Evolutionary conservation across 331 rosid genomes (phyloP).

Genomic region (Stylosanthes scabra): DNA sequence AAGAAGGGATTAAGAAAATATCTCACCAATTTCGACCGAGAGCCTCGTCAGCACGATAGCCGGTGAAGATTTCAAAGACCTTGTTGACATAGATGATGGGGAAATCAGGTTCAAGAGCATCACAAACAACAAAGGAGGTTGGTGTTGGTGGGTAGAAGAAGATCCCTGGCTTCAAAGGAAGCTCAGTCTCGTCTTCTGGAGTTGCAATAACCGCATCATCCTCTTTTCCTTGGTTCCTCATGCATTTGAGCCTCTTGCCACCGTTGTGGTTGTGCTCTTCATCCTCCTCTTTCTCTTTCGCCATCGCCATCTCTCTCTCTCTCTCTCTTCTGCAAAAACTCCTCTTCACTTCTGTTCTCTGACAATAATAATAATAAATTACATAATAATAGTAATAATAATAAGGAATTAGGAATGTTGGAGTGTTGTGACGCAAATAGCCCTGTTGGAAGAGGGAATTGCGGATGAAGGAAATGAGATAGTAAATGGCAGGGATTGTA

Average conservation of each 20-base stretch:
- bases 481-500: neutral
- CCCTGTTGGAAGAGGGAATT: neutral
- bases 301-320: slow-evolving; percentile 55
- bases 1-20: neutral
- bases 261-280: slow-evolving; percentile 47
- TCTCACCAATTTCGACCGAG: slow-evolving; percentile 92
- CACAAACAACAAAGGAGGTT: slow-evolving; percentile 87
- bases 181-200: slow-evolving; percentile 53
- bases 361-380: slow-evolving; percentile 13
- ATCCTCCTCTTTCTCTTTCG: slow-evolving; percentile 54
- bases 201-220: slow-evolving; percentile 10
- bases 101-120: slow-evolving; percentile 88
- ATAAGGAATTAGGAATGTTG: slow-evolving; percentile 16
- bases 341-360: slow-evolving; percentile 9
- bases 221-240: slow-evolving; percentile 34
- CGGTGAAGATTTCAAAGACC: slow-evolving; percentile 88
- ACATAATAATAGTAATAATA: slow-evolving; percentile 6
- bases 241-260: slow-evolving; percentile 79
- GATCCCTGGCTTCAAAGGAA: slow-evolving; percentile 58
- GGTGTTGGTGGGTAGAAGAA: slow-evolving; percentile 72
- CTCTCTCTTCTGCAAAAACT: slow-evolving; percentile 5
- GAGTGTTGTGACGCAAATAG: slow-evolving; percentile 2
- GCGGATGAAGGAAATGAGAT: neutral
- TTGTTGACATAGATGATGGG: slow-evolving; percentile 95
- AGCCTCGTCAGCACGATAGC: slow-evolving; percentile 91